These are phyloP conservation scores for Plasmodium gonderi DNA, from an alignment of 169 alveolate species.

Conservation along the genomic window DNA sequence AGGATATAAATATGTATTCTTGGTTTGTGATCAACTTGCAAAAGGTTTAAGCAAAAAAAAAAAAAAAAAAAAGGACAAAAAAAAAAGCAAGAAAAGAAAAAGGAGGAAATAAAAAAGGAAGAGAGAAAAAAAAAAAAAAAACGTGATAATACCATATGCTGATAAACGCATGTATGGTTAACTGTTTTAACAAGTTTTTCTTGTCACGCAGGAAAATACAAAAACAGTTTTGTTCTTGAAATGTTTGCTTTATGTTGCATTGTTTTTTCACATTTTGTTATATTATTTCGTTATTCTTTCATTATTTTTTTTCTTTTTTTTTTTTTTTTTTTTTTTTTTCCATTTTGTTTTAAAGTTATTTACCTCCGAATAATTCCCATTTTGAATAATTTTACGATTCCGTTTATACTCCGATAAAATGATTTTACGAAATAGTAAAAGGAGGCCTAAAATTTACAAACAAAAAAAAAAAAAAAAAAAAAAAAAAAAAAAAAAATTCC, in stretches of 20 bases:
- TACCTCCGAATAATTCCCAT: background rate
- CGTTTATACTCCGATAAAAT: background rate
- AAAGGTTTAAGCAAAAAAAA: background rate
- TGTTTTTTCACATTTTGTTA: background rate
- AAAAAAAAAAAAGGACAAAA: background rate
- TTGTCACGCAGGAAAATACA: background rate
- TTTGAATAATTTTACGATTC: background rate
- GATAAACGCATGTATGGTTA: background rate
- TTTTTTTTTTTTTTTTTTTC: background rate
- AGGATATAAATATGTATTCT: background rate
- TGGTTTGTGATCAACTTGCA: background rate
- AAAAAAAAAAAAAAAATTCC: background rate
- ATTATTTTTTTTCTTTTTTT: background rate
- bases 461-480: background rate
- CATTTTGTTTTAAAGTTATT: background rate
- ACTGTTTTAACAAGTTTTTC: background rate
- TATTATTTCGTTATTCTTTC: background rate
- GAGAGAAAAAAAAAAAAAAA: background rate
- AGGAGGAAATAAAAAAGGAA: background rate
- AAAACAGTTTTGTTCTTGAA: background rate
- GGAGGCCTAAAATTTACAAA: background rate
- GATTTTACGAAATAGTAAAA: too few relatives aligned
- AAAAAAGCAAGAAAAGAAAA: too few relatives aligned
- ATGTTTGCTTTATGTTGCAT: background rate
- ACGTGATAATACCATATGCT: background rate